phyloP scores from a whole-genome alignment of 352 stramenopile genomes.

The Globisporangium irregulare region DNA sequence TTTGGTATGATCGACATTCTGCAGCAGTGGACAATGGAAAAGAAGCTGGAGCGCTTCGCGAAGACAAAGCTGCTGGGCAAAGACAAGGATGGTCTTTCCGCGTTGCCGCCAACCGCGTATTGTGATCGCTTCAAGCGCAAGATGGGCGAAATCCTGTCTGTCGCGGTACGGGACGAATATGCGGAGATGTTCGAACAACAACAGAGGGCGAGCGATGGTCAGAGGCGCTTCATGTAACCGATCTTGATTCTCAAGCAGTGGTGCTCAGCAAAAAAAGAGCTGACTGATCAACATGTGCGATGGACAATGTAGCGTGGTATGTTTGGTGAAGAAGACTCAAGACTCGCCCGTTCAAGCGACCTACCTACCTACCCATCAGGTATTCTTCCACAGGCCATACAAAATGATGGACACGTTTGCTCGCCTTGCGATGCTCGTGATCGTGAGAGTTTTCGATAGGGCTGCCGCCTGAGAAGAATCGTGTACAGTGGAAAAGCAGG shows the following conservation, averaged over 20 bases:
- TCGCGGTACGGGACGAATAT: constrained; percentile 69
- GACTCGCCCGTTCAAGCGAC: not conserved
- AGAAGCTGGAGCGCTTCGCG: constrained; percentile 86
- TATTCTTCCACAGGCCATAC: not conserved
- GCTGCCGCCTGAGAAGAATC: not conserved
- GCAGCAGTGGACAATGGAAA: constrained; percentile 89
- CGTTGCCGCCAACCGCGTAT: constrained; percentile 77
- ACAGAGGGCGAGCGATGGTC: constrained; percentile 27
- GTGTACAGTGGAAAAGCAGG: constrained; percentile 3
- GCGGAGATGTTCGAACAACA: constrained; percentile 35
- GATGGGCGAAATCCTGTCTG: constrained; percentile 82
- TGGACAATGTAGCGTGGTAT: constrained; percentile 1
- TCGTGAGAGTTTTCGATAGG: not conserved
- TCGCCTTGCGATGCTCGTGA: not conserved
- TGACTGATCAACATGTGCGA: constrained; percentile 1
- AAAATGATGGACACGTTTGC: not conserved
- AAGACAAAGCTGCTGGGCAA: constrained; percentile 85
- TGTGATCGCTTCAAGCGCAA: constrained; percentile 87
- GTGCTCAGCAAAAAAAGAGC: not conserved
- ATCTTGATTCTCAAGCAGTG: not conserved
- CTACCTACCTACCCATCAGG: not conserved
- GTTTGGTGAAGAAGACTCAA: not conserved
- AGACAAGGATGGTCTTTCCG: constrained; percentile 78
- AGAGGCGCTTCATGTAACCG: constrained; percentile 54
- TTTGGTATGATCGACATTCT: constrained; percentile 88